Base-by-base conservation (phyloP, 768 basidiomycete species). In the Pleurotus citrinopileatus region DNA sequence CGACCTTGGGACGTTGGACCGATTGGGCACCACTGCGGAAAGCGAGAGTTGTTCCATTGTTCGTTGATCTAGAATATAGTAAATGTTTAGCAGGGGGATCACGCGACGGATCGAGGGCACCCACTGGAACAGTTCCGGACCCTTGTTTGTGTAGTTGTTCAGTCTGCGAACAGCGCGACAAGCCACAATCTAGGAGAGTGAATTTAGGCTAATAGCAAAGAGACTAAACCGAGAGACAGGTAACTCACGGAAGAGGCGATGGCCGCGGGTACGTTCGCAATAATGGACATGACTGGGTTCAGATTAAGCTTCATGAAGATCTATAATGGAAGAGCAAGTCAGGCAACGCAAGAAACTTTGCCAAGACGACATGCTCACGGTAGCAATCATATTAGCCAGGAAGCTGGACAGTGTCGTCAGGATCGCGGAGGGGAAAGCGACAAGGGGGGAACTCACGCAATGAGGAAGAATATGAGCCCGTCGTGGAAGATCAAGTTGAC, bases 401-500 rank as follows among this genome's bases (percentile, higher is more conserved):
- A 89, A 89, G 27, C 85, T 87, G 46, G 27, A 3, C n/a, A 2
- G n/a, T 42, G 37, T 65, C 37, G 57, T 54, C 45, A 51, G 58
- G 43, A 56, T 37, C 34, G 45, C 9, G 27, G 12, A 38, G 23
- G 46, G 27, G 29, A 47, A 37, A 40, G 42, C 47, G 20, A 27
- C 9, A 22, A 26, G 17, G 22, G 36, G 40, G 38, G 32, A 26
- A 65, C 85, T 69, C 64, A 87, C 83, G 86, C 86, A 53, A 89
- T 81, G 59, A 79, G 64, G 63, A 88, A 89, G 70, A 83, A 89
- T 44, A 87, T 83, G 45, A 89, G 63, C 20, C 87, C 87, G 61
- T 89, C 87, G n/a, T 72, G 72, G 66, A 89, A 88, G 55, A 89
- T 81, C 48, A 89, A 77, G 43, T 68, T 76, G 44, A 86, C 79